These are phyloP conservation scores for Fusarium albosuccineum DNA, from an alignment of 2,329 filamentous ascomycete genomes.

Conservation along the genomic window DNA sequence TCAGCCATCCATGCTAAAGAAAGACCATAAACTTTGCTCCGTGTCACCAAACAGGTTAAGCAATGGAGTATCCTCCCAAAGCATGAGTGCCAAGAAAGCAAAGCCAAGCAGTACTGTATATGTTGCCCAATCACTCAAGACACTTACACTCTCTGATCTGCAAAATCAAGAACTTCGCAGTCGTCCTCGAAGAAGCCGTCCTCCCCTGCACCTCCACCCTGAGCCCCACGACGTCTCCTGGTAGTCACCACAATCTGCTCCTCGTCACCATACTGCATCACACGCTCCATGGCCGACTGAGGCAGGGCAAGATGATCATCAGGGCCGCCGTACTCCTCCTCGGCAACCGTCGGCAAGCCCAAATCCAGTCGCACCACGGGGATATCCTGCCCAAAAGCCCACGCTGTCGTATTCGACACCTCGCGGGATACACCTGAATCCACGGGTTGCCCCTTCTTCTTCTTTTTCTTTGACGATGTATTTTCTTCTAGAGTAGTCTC, in stretches of 20 bases:
- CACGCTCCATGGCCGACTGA: conserved; percentile 73
- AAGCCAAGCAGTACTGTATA: conserved; percentile 31
- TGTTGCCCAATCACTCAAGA: conserved; percentile 10
- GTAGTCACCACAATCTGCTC: conserved; percentile 89
- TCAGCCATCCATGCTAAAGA: conserved; percentile 32
- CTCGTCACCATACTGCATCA: conserved; percentile 71
- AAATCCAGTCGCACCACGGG: conserved; percentile 65
- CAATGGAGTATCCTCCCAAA: conserved; percentile 24
- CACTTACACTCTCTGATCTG: conserved; percentile 73
- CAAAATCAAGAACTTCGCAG: conserved; percentile 91
- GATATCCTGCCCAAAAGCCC: conserved; percentile 73
- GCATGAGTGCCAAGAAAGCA: conserved; percentile 40
- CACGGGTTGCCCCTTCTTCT: conserved; percentile 50
- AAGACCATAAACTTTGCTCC: conserved; percentile 22
- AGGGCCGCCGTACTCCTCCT: conserved; percentile 66
- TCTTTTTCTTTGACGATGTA: conserved; percentile 53
- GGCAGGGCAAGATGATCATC: conserved; percentile 72
- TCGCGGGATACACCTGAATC: conserved; percentile 31
- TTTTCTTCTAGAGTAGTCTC: conserved; percentile 58
- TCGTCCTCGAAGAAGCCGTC: conserved; percentile 93
- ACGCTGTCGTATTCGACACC: conserved; percentile 50
- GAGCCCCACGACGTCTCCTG: conserved; percentile 71
- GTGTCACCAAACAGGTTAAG: conserved; percentile 28
- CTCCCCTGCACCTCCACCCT: conserved; percentile 67
- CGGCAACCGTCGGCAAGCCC: conserved; percentile 59